Conservation (phyloP, 2,329 filamentous ascomycete species). For the Fonsecaea pugnacius region DNA sequence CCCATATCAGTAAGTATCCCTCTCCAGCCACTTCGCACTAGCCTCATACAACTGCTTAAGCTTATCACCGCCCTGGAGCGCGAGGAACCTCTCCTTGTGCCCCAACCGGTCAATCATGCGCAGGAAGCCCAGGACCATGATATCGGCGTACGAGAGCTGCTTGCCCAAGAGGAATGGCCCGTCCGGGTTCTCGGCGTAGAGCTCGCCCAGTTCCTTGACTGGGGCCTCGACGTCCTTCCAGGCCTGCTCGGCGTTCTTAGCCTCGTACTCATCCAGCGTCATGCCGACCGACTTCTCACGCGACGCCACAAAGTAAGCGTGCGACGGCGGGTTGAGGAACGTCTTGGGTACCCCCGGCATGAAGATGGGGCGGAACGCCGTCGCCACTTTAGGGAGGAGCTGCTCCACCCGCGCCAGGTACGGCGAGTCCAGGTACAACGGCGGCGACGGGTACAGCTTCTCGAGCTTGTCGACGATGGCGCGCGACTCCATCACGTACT, state of each 20-base stretch:
- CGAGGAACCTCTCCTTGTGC: conserved; percentile 12
- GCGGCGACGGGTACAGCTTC: conserved; percentile 60
- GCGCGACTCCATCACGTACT: conserved; percentile 67
- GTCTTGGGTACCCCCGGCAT: conserved; percentile 55
- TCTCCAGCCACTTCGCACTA: conserved; percentile 29
- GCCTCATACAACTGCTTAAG: conserved; percentile 30
- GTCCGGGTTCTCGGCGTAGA: conserved; percentile 60
- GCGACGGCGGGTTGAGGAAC: conserved; percentile 58
- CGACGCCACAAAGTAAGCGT: conserved; percentile 61
- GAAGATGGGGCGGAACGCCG: conserved; percentile 48
- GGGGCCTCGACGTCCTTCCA: conserved; percentile 49
- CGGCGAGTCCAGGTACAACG: conserved; percentile 62
- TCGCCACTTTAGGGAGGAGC: conserved; percentile 44
- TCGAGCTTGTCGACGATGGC: conserved; percentile 66
- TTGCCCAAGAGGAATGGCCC: conserved; percentile 67
- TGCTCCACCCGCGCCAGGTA: conserved; percentile 53
- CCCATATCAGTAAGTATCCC: conserved; percentile 29
- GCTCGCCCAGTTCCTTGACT: conserved; percentile 44
- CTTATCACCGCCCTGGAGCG: conserved; percentile 22
- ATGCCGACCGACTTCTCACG: conserved; percentile 58
- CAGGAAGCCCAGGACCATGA: conserved; percentile 59
- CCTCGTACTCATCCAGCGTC: conserved; percentile 55
- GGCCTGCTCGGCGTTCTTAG: conserved; percentile 48
- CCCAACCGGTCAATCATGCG: conserved; percentile 47
- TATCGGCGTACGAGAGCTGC: conserved; percentile 61